Base-by-base conservation (phyloP, 306 rosid genomes). In the Pachyrhizus erosus region DNA sequence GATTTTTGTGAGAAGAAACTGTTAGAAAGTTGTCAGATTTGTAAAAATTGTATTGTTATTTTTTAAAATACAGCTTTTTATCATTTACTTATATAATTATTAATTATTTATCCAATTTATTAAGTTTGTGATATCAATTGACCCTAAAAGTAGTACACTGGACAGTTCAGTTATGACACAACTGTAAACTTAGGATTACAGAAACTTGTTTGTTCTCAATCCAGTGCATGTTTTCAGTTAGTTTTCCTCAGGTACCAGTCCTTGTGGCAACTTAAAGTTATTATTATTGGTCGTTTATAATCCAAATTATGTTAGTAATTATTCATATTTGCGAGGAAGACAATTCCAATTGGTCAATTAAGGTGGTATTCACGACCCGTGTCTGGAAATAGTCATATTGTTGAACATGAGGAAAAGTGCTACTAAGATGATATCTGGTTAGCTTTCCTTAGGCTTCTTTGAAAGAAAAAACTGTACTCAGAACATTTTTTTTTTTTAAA, bases 31-130 rank as follows among this genome's bases (percentile, higher is more conserved):
- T 54, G 8, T 80, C 71, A 40, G 52, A 39, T 37, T 54, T 67
- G 83, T 82, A 73, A 67, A 79, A 72, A 13, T 61, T 73, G 64
- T 73, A 54, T 55, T 26, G 4, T 70, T 72, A 73, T 80, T 84
- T 75, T 79, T 79, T 73, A 73, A 37, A 68, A 77, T 23, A 39
- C 70, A 64, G 71, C 14, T 81, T 33, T 33, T 58, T 61, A 21
- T 76, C 5, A 55, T 77, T 55, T 68, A 75, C 29, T 24, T 74
- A 11, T 8, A 64, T 55, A 64, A 39, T 29, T 71, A 26, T 77
- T 70, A 2, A 61, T 15, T 37, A 18, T 48, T 43, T 39, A 46
- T 48, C 78, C 10, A 2, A 68, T 73, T 77, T 78, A 52, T 65
- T 17, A 62, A 77, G 74, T 78, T 77, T 52, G 74, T 58, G 69